Evolutionary conservation across 495 filamentous ascomycete genomes (phyloP).

Genomic region (Xylaria grammica): DNA sequence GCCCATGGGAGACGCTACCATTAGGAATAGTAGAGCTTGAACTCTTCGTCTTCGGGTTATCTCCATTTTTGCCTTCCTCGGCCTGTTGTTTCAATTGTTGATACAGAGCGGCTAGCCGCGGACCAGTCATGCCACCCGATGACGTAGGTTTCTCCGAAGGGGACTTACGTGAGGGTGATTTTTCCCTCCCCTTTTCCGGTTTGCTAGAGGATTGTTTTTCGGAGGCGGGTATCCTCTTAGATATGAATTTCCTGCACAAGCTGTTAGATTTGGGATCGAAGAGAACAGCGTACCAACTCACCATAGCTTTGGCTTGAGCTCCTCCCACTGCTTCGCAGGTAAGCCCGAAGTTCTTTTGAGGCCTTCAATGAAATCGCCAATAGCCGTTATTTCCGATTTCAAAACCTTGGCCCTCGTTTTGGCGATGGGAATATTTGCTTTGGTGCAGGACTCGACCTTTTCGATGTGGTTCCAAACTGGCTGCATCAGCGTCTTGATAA

Average conservation of each 20-base stretch:
- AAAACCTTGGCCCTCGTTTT: constrained; percentile 54
- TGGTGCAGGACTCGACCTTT: constrained; percentile 46
- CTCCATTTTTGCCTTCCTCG: constrained; percentile 30
- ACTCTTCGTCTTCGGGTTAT: constrained; percentile 30
- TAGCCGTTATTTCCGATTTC: constrained; percentile 50
- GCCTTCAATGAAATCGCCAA: constrained; percentile 51
- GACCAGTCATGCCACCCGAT: constrained; percentile 36
- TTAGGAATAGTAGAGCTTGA: constrained; percentile 29
- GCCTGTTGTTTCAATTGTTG: constrained; percentile 35
- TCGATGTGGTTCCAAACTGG: constrained; percentile 51
- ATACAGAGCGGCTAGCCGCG: constrained; percentile 36
- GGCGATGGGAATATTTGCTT: constrained; percentile 46
- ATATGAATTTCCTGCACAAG: constrained; percentile 36
- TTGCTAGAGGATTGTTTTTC: constrained; percentile 37
- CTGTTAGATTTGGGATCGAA: constrained; percentile 8
- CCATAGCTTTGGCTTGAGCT: constrained; percentile 54
- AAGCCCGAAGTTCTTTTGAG: constrained; percentile 44
- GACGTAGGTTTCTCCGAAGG: constrained; percentile 22
- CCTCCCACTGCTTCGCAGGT: constrained; percentile 40
- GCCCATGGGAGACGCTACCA: constrained; percentile 29
- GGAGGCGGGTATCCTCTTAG: constrained; percentile 39
- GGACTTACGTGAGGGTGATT: constrained; percentile 22
- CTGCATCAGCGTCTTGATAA: constrained; percentile 51
- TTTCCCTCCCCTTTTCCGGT: constrained; percentile 32
- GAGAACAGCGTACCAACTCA: constrained; percentile 31